Evolutionary conservation across 2,329 filamentous ascomycete species (phyloP), one percentile per base, ranked within the genome.

Genomic region (Sclerotinia glacialis): DNA sequence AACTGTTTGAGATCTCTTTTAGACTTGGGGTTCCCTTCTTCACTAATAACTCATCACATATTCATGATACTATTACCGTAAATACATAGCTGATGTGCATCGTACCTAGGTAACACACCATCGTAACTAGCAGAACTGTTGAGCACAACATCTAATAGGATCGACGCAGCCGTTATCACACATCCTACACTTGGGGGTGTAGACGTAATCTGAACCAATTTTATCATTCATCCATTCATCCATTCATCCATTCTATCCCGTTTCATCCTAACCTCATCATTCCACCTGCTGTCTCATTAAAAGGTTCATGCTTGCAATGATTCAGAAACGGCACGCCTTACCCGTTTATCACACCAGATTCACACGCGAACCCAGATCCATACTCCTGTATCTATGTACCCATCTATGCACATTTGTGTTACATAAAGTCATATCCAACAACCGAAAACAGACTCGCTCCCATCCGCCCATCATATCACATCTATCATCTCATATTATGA

Each of bases 161-260:
- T 60, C 11, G 11, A 23, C 56, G 49, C 42, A 60, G 56, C 56
- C 56, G 56, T 44, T 28, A 37, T 47, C 28, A 49, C 56, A 18
- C 34, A 60, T 60, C 44, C 28, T 60, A 60, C 28, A 12, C 23
- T n/a, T 12, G 7, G 56, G 18, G 34, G 18, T 46, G 26, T 46
- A 60, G 8, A 60, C 3, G 42, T 21, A 34, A 47, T 47, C 18
- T 21, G 12, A n/a, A 16, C 28, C 16, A 34, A 23, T 54, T 14
- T 16, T 34, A 34, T n/a, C n/a, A n/a, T n/a, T n/a, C n/a, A n/a
- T 37, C 52, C 31, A 12, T 37, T 28, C 31, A 12, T 28, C 18
- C 50, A 53, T 18, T 31, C 26, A 31, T 53, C 8, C 16, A 21
- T 47, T 12, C 18, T 2, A 23, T 46, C 16, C 16, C 26, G 16